These are phyloP conservation scores for Pistacia atlantica DNA, from an alignment of 345 rosid species.

Conservation along the genomic window DNA sequence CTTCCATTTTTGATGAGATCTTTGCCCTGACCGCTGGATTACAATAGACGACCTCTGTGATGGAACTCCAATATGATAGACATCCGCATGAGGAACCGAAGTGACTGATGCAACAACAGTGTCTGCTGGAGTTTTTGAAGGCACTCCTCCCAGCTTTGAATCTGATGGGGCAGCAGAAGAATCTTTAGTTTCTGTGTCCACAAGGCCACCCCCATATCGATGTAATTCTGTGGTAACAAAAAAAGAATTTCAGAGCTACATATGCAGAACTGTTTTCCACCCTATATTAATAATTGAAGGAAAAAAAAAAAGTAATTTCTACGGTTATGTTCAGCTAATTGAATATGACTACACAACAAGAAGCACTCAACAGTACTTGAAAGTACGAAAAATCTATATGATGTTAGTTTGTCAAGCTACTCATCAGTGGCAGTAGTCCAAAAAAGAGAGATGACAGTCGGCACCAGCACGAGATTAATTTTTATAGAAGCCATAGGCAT, in stretches of 20 bases:
- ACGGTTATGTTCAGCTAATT: background rate
- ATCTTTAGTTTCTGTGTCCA: conserved; percentile 64
- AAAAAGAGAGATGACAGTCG: background rate
- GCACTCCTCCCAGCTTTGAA: conserved; percentile 59
- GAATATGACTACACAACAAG: background rate
- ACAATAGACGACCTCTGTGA: conserved; percentile 70
- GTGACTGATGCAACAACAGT: conserved; percentile 41
- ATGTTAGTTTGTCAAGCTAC: background rate
- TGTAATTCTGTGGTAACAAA: conserved; percentile 65
- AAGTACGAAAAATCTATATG: background rate
- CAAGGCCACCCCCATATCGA: conserved; percentile 81
- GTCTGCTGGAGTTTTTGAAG: conserved; percentile 58
- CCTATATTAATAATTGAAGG: background rate
- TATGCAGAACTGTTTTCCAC: background rate
- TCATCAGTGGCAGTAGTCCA: background rate
- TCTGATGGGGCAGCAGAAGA: conserved; percentile 54
- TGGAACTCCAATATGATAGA: conserved; percentile 62
- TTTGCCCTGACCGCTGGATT: conserved; percentile 78
- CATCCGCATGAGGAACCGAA: conserved; percentile 61
- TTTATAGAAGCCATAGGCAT: background rate
- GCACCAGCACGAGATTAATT: background rate
- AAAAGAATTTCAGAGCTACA: conserved; percentile 10
- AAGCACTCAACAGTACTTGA: background rate
- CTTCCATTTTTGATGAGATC: conserved; percentile 91
- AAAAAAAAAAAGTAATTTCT: background rate